Evolutionary conservation across 116 monocot genomes (phyloP).

Genomic region (Dioscorea cayenensis): DNA sequence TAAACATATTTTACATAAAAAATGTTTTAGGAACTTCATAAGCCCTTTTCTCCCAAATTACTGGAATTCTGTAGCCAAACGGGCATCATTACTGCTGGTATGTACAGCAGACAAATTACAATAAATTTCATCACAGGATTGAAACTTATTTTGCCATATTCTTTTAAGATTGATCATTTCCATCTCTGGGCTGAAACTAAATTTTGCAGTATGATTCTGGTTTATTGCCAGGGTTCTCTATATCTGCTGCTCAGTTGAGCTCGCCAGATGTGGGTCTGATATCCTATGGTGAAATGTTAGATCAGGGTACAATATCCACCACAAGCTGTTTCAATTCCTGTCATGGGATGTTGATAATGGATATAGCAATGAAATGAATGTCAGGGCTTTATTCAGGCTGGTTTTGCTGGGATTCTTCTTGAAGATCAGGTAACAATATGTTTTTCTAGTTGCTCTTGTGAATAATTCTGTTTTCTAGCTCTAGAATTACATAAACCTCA

Average conservation of each 20-base stretch:
- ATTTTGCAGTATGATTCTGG: neutral
- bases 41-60: too few species aligned
- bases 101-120: too few species aligned
- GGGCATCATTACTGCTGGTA: too few species aligned
- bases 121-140: neutral
- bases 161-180: neutral
- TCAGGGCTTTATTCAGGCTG: conserved; percentile 89
- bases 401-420: conserved; percentile 95
- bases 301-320: conserved; percentile 78
- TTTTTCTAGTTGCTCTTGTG: neutral
- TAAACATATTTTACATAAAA: too few species aligned
- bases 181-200: neutral
- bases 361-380: conserved; percentile 87
- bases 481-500: neutral
- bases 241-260: conserved; percentile 72
- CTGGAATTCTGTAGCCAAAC: too few species aligned
- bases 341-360: conserved; percentile 96
- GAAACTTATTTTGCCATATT: neutral
- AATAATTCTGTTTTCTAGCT: neutral
- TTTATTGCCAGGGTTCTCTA: conserved; percentile 64
- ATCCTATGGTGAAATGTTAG: conserved; percentile 94
- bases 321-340: conserved; percentile 82
- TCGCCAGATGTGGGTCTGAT: conserved; percentile 91
- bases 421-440: conserved; percentile 79
- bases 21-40: too few species aligned